Evolutionary conservation across 495 filamentous ascomycete genomes (phyloP).

Genomic region (Penicillium pulvis): DNA sequence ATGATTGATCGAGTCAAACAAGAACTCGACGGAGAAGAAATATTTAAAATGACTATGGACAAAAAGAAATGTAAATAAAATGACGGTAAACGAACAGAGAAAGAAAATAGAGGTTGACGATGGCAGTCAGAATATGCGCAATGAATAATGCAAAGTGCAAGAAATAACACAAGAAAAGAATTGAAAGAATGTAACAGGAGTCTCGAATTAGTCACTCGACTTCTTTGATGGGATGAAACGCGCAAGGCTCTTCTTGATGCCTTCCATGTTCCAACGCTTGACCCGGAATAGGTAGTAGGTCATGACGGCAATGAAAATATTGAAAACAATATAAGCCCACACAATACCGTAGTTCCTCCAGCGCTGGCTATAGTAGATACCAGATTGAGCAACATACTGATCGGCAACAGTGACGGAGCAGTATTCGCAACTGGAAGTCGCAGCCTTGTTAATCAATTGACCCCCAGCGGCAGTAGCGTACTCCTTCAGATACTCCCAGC

Average conservation of each 20-base stretch:
- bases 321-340: constrained; percentile 74
- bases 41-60: neutral
- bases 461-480: constrained; percentile 55
- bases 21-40: neutral
- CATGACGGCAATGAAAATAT: constrained; percentile 55
- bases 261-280: constrained; percentile 28
- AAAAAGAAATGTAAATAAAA: neutral
- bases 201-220: constrained; percentile 7
- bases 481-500: constrained; percentile 55
- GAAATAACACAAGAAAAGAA: neutral
- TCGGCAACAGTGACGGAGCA: constrained; percentile 65
- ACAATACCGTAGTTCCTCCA: constrained; percentile 75
- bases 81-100: neutral
- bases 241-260: constrained; percentile 23
- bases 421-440: constrained; percentile 58
- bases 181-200: neutral
- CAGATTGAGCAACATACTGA: constrained; percentile 54
- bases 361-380: constrained; percentile 56
- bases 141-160: constrained; percentile 8
- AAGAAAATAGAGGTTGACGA: neutral
- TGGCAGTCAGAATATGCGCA: neutral
- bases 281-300: constrained; percentile 55
- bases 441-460: constrained; percentile 53
- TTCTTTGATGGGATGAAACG: constrained; percentile 19
- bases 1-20: neutral